phyloP scores from a whole-genome alignment of 2,329 filamentous ascomycete species.

The Aspergillus spinulosporus region DNA sequence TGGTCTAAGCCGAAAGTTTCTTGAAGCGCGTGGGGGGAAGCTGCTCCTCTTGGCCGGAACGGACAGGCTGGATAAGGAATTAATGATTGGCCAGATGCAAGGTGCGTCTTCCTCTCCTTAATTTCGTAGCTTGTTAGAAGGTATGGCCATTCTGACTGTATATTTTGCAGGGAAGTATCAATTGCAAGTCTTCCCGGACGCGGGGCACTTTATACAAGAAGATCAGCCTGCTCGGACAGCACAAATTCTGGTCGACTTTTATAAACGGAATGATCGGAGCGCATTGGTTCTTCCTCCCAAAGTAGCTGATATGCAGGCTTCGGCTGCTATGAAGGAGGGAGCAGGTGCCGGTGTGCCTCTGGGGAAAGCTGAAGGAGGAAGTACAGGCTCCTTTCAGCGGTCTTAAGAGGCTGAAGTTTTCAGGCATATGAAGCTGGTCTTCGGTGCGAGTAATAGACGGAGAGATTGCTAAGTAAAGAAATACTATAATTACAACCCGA shows the following conservation, averaged over 20 bases:
- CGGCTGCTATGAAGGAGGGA: slow-evolving; percentile 42
- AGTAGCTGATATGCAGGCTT: slow-evolving; percentile 67
- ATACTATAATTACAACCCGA: not conserved
- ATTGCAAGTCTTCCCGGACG: slow-evolving; percentile 88
- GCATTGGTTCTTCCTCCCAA: slow-evolving; percentile 87
- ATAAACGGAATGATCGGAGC: slow-evolving; percentile 83
- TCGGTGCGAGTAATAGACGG: not conserved
- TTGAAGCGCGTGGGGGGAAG: slow-evolving; percentile 78
- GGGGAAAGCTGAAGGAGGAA: slow-evolving; percentile 1
- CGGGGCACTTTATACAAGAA: slow-evolving; percentile 95
- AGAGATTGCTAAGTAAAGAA: not conserved
- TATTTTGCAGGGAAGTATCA: slow-evolving; percentile 73
- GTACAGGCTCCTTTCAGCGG: slow-evolving; percentile 10
- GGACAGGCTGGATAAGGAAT: slow-evolving; percentile 82
- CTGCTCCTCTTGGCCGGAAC: slow-evolving; percentile 82
- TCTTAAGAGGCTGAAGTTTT: not conserved
- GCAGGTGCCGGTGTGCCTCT: slow-evolving; percentile 17
- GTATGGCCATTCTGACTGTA: not conserved
- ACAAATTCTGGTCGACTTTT: slow-evolving; percentile 82
- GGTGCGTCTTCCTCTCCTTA: slow-evolving; percentile 53
- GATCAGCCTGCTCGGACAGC: slow-evolving; percentile 91
- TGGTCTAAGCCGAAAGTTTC: slow-evolving; percentile 84
- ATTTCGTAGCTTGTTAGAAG: not conserved
- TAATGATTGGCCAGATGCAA: slow-evolving; percentile 97
- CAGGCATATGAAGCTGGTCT: not conserved